phyloP scores from a whole-genome alignment of 106 monocot species.

The Chionographis japonica region DNA sequence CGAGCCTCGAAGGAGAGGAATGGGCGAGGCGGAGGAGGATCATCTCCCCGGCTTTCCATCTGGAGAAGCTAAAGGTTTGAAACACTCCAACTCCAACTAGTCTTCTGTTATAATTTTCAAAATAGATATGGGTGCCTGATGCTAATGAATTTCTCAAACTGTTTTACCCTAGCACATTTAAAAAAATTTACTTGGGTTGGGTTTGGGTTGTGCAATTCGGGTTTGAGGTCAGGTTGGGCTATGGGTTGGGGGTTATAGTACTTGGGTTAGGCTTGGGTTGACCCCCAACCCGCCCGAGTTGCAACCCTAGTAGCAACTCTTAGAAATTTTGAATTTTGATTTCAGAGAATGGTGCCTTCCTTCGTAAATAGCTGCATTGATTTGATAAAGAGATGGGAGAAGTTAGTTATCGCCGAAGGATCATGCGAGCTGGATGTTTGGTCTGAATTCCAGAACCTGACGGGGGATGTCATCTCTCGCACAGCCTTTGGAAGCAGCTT shows the following conservation, averaged over 20 bases:
- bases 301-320: too few relatives aligned
- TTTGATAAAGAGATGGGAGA: constrained; percentile 45
- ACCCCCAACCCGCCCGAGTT: too few relatives aligned
- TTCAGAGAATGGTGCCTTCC: constrained; percentile 55
- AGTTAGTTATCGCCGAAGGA: not conserved
- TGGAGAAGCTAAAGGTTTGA: constrained; percentile 48
- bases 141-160: too few relatives aligned
- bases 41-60: constrained; percentile 51
- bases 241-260: too few relatives aligned
- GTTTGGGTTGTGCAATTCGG: too few relatives aligned
- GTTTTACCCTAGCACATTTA: too few relatives aligned
- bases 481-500: constrained; percentile 69
- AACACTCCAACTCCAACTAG: not conserved
- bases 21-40: constrained; percentile 46
- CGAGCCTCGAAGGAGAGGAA: constrained; percentile 38
- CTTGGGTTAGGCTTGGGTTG: too few relatives aligned
- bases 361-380: constrained; percentile 38
- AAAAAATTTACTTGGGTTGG: too few relatives aligned
- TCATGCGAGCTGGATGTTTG: constrained; percentile 60
- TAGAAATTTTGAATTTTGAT: not conserved
- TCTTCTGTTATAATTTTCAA: not conserved
- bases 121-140: not conserved
- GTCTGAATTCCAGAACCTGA: constrained; percentile 52
- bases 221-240: too few relatives aligned
- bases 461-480: constrained; percentile 58